Conservation (phyloP, 2,329 filamentous ascomycete genomes). For the Alternaria panax region DNA sequence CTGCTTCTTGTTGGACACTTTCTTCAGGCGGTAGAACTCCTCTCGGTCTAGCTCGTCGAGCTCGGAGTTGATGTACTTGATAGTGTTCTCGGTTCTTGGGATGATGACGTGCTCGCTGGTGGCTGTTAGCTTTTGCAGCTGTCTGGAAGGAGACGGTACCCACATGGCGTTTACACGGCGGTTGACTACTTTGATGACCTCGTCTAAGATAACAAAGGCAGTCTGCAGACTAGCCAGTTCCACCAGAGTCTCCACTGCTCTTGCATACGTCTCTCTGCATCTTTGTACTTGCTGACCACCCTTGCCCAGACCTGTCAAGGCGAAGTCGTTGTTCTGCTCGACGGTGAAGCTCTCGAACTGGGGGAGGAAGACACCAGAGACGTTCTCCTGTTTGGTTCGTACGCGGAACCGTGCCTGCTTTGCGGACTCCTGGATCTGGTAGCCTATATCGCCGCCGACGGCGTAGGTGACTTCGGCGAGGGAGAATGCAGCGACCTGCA, state of each 20-base stretch:
- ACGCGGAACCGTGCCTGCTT: slow-evolving; percentile 92
- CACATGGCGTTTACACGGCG: slow-evolving; percentile 96
- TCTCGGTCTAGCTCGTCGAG: slow-evolving; percentile 96
- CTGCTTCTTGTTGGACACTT: slow-evolving; percentile 78
- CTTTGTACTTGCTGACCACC: slow-evolving; percentile 96
- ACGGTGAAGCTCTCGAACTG: slow-evolving; percentile 90
- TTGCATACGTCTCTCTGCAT: slow-evolving; percentile 93
- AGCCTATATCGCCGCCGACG: slow-evolving; percentile 90
- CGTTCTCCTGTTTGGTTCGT: slow-evolving; percentile 96
- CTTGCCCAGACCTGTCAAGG: slow-evolving; percentile 92
- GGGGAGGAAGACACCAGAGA: slow-evolving; percentile 93
- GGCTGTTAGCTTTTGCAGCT: slow-evolving; percentile 24
- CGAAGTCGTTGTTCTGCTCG: slow-evolving; percentile 94
- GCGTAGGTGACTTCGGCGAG: slow-evolving; percentile 97
- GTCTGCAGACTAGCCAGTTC: slow-evolving; percentile 96
- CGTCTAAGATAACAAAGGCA: slow-evolving; percentile 95
- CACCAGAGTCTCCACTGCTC: slow-evolving; percentile 94
- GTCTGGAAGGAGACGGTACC: slow-evolving; percentile 44
- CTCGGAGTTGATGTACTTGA: slow-evolving; percentile 99
- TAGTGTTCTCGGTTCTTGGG: slow-evolving; percentile 97
- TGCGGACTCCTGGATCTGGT: slow-evolving; percentile 96
- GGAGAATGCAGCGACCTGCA: slow-evolving; percentile 98
- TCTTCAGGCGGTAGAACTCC: slow-evolving; percentile 97
- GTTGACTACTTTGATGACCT: slow-evolving; percentile 99
- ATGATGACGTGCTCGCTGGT: slow-evolving; percentile 90